Evolutionary conservation across 2,329 filamentous ascomycete species (phyloP).

Genomic region (Penicillium sclerotigenum): DNA sequence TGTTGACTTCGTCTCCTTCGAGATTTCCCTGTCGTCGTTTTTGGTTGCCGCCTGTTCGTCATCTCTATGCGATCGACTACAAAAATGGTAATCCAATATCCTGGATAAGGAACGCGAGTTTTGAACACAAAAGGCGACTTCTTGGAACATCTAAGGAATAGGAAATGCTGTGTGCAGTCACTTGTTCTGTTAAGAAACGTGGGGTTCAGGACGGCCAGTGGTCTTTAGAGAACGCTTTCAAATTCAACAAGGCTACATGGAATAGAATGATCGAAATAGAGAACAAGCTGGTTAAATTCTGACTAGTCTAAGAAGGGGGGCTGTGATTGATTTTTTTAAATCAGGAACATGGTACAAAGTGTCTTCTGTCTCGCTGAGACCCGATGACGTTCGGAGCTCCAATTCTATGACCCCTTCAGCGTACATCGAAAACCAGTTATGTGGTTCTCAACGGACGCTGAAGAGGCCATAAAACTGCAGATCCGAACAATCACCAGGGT

Average conservation of each 20-base stretch:
- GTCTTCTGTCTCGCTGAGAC: not conserved
- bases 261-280: not conserved
- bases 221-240: no score
- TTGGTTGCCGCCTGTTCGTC: not conserved
- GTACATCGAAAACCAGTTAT: conserved; percentile 6
- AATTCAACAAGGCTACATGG: no score
- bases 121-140: not conserved
- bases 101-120: not conserved
- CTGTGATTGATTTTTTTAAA: not conserved
- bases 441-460: conserved; percentile 9
- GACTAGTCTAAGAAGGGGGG: not conserved
- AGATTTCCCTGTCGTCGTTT: not conserved
- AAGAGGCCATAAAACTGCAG: conserved; percentile 5
- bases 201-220: no score
- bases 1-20: not conserved
- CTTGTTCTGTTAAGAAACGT: no score
- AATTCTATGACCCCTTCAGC: conserved; percentile 8
- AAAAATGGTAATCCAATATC: not conserved
- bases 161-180: not conserved
- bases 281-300: not conserved
- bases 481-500: not conserved
- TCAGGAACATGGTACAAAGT: not conserved
- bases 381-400: not conserved
- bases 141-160: not conserved
- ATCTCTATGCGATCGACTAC: not conserved